Conservation (phyloP, 108 stramenopile species). For the Pelagomonas calceolata region DNA sequence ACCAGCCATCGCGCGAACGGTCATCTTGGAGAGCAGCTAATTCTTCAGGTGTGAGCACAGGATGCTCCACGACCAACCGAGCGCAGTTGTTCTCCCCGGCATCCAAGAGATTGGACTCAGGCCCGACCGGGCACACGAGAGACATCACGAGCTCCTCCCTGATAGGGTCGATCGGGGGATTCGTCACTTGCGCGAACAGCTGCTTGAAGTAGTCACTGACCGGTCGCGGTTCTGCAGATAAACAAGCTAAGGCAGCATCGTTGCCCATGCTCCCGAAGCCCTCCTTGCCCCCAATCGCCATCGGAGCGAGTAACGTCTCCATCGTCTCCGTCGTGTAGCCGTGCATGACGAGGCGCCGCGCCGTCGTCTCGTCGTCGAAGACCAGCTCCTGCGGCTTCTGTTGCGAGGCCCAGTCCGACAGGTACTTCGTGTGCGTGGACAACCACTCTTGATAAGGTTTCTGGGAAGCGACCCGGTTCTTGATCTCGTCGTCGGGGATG, state of each 20-base stretch:
- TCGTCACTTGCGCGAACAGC: constrained; percentile 95
- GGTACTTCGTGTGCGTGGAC: constrained; percentile 54
- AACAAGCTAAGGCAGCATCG: constrained; percentile 87
- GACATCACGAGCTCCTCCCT: constrained; percentile 97
- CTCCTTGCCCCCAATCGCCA: constrained; percentile 84
- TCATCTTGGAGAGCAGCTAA: constrained; percentile 69
- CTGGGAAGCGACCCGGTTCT: constrained; percentile 72
- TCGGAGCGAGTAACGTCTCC: constrained; percentile 84
- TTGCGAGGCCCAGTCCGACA: constrained; percentile 57
- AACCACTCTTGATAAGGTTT: constrained; percentile 84
- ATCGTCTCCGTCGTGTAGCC: constrained; percentile 85
- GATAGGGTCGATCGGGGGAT: constrained; percentile 95
- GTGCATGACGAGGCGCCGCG: constrained; percentile 72
- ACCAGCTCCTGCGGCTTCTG: constrained; percentile 24
- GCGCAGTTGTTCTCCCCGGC: constrained; percentile 57
- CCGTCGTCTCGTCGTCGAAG: constrained; percentile 63
- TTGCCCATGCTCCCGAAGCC: constrained; percentile 94
- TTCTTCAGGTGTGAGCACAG: constrained; percentile 79
- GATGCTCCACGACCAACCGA: constrained; percentile 72
- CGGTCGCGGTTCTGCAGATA: constrained; percentile 79
- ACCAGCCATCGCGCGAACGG: constrained; percentile 40
- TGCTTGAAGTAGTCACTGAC: constrained; percentile 96
- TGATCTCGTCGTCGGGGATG: constrained; percentile 89
- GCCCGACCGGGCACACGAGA: constrained; percentile 85
- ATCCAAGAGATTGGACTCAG: constrained; percentile 77